Conservation (phyloP, 2,329 filamentous ascomycete species). For the Amauroascus niger region DNA sequence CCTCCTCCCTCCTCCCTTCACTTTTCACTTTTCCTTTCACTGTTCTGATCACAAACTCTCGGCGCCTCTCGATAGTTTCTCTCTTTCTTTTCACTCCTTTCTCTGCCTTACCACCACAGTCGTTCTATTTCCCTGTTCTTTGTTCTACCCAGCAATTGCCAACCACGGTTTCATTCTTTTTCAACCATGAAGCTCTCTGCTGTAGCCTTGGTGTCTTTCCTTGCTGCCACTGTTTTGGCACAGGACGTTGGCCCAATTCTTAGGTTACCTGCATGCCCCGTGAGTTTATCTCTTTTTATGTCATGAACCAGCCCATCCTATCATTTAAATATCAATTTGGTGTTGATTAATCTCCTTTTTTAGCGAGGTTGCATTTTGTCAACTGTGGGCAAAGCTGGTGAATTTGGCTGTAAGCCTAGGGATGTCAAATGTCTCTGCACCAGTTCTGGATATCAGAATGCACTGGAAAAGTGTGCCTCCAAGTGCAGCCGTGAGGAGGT, state of each 20-base stretch:
- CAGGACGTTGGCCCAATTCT: constrained; percentile 9
- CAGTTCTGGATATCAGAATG: constrained; percentile 10
- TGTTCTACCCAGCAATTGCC: background rate
- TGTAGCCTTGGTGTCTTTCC: background rate
- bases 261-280: constrained; percentile 5
- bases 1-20: background rate
- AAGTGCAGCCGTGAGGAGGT: constrained; percentile 10
- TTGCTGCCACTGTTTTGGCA: constrained; percentile 5
- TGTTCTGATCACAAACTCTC: background rate
- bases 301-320: background rate
- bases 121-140: background rate
- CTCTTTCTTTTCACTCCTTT: background rate
- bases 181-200: constrained; percentile 6
- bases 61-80: background rate
- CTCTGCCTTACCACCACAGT: background rate
- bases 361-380: constrained; percentile 14
- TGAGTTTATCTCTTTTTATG: background rate
- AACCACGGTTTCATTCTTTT: background rate
- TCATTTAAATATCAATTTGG: background rate
- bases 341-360: background rate
- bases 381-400: constrained; percentile 1
- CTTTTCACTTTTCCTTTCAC: background rate
- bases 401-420: constrained; percentile 9
- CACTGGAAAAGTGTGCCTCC: constrained; percentile 9
- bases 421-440: constrained; percentile 13